Evolutionary conservation across 106 monocot genomes (phyloP), one percentile per base, ranked within the genome.

Genomic region (Dioscorea dumetorum): DNA sequence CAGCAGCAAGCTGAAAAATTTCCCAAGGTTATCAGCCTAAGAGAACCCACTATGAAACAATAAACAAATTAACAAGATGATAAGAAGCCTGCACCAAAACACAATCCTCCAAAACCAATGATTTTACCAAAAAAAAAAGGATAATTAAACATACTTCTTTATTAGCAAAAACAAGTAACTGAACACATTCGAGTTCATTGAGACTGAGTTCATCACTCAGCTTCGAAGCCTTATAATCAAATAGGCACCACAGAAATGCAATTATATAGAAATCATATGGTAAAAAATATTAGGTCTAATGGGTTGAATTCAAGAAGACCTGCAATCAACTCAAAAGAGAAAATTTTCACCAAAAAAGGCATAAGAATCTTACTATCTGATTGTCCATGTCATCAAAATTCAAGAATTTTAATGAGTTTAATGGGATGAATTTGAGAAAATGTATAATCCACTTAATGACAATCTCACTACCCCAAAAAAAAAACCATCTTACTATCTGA

Each of bases 161-260:
- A 72, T 97, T 97, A 60, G 91, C 82, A 60, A 61, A 67, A 75
- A 91, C 74, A 51, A 97, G 91, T 49, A 97, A 74, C 7, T 77
- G 74, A 33, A 97, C 80, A 68, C 95, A 97, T 54, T 91, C 86
- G 64, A 97, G 84, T 79, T 97, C 95, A 74, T 97, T 97, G 28
- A 97, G 84, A 79, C 89, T 79, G 50, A 97, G 86, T 62, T 97
- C 95, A 61, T 91, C 95, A 56, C 95, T 97, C 80, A 97, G 70
- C 62, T 97, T 97, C 49, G 87, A 61, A 22, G 95, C 91, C 95
- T 97, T 73, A 24, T 67, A 50, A 67, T 52, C 67, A n/a, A 28
- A 68, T 12, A 54, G n/a, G 2, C 63, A 57, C 59, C 9, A 70
- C 18, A 10, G 24, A 73, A 73, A 41, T 24, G 9, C n/a, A 19